These are phyloP conservation scores for Clathrospora elynae DNA, from an alignment of 2,329 filamentous ascomycete species.

Conservation along the genomic window DNA sequence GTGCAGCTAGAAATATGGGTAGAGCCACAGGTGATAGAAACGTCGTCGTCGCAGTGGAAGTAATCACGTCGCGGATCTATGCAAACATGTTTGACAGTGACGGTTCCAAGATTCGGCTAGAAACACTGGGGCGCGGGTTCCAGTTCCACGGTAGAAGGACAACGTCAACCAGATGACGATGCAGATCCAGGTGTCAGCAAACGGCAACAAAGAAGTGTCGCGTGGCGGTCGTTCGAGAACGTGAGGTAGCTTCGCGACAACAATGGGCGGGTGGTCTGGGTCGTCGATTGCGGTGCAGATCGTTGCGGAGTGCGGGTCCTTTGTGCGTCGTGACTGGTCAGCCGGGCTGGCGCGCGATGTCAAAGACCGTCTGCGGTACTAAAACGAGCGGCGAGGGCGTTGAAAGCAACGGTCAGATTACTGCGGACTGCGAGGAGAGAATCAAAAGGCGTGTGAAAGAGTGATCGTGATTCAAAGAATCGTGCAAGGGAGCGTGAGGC, in stretches of 20 bases:
- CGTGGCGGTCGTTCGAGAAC: conserved; percentile 9
- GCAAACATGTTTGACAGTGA: conserved; percentile 43
- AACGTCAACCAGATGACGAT: conserved; percentile 20
- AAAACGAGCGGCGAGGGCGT: conserved; percentile 38
- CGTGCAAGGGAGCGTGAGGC: conserved; percentile 44
- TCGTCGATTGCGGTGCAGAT: conserved; percentile 4
- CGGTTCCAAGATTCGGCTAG: conserved; percentile 25
- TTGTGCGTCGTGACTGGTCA: conserved; percentile 32
- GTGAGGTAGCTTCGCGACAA: conserved; percentile 12
- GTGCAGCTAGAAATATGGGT: conserved; percentile 38
- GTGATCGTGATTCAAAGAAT: conserved; percentile 45
- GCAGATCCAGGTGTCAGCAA: conserved; percentile 22
- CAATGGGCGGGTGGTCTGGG: conserved; percentile 6
- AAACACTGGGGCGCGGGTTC: conserved; percentile 25
- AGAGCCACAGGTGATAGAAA: conserved; percentile 32
- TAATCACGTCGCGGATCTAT: conserved; percentile 34
- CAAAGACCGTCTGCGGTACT: conserved; percentile 11
- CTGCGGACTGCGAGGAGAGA: conserved; percentile 15
- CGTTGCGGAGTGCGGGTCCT: conserved; percentile 19
- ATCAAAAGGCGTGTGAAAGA: conserved; percentile 34
- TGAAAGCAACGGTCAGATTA: conserved; percentile 28
- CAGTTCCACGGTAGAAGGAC: conserved; percentile 25
- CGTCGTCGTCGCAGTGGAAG: conserved; percentile 32
- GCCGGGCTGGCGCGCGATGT: conserved; percentile 13
- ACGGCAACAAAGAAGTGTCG: conserved; percentile 25